A percentile compares a stretch with the other conserved stretches of the same genome.
These are phyloP conservation scores for Bigelowiella natans DNA, from an alignment of 78 protist genomes.

Conservation along the genomic window DNA sequence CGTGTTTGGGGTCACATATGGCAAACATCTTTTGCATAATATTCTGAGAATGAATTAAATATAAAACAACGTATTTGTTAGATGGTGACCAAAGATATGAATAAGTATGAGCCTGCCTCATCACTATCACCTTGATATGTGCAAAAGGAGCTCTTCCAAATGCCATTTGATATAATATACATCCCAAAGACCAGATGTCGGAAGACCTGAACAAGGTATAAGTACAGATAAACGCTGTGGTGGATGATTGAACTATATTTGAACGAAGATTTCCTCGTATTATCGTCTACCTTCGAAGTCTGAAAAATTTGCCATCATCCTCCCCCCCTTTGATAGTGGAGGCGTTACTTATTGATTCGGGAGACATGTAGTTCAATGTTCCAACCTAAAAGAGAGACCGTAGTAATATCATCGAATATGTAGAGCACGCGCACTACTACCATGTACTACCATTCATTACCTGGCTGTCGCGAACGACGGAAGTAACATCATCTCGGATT, in stretches of 20 bases:
- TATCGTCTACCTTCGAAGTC: background rate
- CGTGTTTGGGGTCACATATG: background rate
- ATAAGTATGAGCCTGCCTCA: too few relatives aligned
- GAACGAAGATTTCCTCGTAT: background rate
- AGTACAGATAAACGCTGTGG: background rate
- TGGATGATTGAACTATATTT: background rate
- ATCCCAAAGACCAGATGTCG: background rate
- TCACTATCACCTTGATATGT: background rate
- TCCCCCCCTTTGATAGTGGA: too few relatives aligned
- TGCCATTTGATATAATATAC: background rate
- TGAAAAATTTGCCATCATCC: background rate
- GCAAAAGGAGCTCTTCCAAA: background rate
- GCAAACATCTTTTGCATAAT: background rate
- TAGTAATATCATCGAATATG: background rate
- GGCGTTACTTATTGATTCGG: background rate
- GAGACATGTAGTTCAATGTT: background rate
- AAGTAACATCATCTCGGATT: background rate
- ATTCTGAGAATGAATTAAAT: background rate
- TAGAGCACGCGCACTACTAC: too few relatives aligned
- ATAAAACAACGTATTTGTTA: background rate
- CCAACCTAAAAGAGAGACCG: background rate
- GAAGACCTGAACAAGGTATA: background rate
- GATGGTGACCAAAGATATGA: background rate
- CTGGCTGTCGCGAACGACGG: background rate
- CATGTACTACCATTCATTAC: too few relatives aligned